phyloP scores from a whole-genome alignment of 192 early-diverging fungal genomes.

The Coemansia sp. region DNA sequence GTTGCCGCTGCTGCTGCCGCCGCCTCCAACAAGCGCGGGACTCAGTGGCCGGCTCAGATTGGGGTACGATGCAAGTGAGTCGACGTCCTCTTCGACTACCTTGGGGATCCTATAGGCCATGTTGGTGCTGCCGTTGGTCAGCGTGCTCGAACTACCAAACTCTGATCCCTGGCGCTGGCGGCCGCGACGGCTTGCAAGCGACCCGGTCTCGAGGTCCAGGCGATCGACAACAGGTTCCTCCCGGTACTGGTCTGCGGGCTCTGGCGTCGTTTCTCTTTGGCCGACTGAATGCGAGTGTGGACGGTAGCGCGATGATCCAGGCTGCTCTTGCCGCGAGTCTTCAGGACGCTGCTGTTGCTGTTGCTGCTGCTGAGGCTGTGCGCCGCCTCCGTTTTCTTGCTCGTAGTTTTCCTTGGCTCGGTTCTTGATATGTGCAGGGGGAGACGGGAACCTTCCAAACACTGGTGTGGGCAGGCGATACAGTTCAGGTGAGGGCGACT shows the following conservation, averaged over 20 bases:
- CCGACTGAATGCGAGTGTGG: slow-evolving; percentile 45
- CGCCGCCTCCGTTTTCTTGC: slow-evolving; percentile 13
- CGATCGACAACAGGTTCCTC: slow-evolving; percentile 48
- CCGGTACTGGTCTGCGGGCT: slow-evolving; percentile 16
- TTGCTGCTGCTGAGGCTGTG: slow-evolving; percentile 10
- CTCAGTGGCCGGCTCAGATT: slow-evolving; percentile 26
- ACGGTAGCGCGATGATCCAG: slow-evolving; percentile 20
- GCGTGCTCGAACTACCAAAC: slow-evolving; percentile 52
- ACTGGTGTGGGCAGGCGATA: slow-evolving; percentile 43
- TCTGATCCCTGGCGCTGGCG: slow-evolving; percentile 29
- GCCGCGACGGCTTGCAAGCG: slow-evolving; percentile 44
- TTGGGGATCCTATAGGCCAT: slow-evolving; percentile 40
- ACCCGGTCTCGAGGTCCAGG: slow-evolving; percentile 42
- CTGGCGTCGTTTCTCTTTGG: slow-evolving; percentile 11
- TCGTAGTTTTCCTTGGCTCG: slow-evolving; percentile 28
- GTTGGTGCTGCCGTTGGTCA: slow-evolving; percentile 38
- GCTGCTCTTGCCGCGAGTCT: slow-evolving; percentile 3
- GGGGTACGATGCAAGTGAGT: slow-evolving; percentile 49
- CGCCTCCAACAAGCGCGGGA: slow-evolving; percentile 40
- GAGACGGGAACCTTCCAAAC: slow-evolving; percentile 54
- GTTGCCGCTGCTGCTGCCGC: too few relatives aligned
- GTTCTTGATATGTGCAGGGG: slow-evolving; percentile 52
- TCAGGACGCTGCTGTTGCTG: slow-evolving; percentile 5
- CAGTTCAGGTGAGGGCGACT: slow-evolving; percentile 35
- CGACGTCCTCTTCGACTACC: slow-evolving; percentile 54